Conservation (phyloP, 768 basidiomycete species). For the Lentinula detonsa region DNA sequence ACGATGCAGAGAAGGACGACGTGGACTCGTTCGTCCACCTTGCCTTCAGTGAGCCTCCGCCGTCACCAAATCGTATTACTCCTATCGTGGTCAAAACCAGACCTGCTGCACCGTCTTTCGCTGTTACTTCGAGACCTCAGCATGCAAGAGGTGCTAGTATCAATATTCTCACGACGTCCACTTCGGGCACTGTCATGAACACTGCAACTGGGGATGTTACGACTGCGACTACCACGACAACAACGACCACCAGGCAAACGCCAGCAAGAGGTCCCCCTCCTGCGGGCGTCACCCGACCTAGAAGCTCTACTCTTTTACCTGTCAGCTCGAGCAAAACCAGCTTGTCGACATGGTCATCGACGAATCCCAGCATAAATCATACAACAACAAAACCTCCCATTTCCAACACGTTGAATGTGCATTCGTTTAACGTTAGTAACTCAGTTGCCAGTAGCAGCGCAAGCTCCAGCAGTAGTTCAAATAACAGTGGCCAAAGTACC, state of each 20-base stretch:
- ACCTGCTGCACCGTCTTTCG: slow-evolving; percentile 50
- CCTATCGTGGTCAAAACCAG: slow-evolving; percentile 58
- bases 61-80: slow-evolving; percentile 22
- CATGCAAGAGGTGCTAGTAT: slow-evolving; percentile 21
- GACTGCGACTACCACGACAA: slow-evolving; percentile 4
- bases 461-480: neutral
- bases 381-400: neutral
- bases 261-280: neutral
- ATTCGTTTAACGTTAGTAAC: neutral
- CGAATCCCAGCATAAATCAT: neutral
- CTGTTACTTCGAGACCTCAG: slow-evolving; percentile 55
- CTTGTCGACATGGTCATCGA: neutral
- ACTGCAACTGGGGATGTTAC: neutral
- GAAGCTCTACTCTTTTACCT: neutral
- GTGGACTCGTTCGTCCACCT: slow-evolving; percentile 10
- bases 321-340: neutral
- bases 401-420: neutral
- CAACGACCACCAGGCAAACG: slow-evolving; percentile 2
- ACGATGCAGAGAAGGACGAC: slow-evolving; percentile 15
- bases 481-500: neutral
- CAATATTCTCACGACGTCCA: neutral
- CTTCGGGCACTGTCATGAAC: slow-evolving; percentile 2
- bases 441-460: neutral
- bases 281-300: neutral
- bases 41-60: slow-evolving; percentile 4